Base-by-base conservation (phyloP, 805 yeast genomes). In the Sugiyamaella smithiae region DNA sequence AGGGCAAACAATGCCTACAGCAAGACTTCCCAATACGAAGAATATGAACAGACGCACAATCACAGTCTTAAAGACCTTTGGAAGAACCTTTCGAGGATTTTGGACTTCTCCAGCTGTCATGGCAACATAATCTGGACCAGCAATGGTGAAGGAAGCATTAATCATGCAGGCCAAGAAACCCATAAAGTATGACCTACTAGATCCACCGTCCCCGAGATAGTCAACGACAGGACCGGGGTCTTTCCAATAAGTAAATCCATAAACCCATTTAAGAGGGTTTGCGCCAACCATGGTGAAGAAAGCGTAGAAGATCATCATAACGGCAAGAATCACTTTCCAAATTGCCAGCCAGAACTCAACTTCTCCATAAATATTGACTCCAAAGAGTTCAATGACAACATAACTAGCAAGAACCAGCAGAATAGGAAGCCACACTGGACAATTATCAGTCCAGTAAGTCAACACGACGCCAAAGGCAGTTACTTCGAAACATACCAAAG, bases 211-310 rank as follows among this genome's bases (percentile, higher is more conserved):
- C 25, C 64, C 61, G 0, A 89, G 88, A 5, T 72, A 35, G 38
- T 35, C 38, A 4, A 35, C 80, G 58, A 85, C 80, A 2, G 80
- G 77, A 41, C 76, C 78, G 17, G 78, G 81, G 35, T 72, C 61
- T 11, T 61, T 63, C 76, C 81, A 81, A 59, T 76, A 72, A 38
- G 81, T 63, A 59, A 80, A 78, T 2, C 85, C 85, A 69, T 78
- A 2, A 68, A 74, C 55, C 84, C 85, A 51, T 76, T 78, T 16
- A 14, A 35, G 38, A 33, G 71, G 64, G 1, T 95, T 95, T 61
- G 86, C 87, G 23, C 95, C 96, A 26, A 95, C 95, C 32, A 84
- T 78, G 91, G 86, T 88, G 47, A 85, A 63, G 56, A 87, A 82
- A 1, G 91, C 85, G 64, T 84, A 87, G 25, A 83, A 60, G 50